Conservation (phyloP, 1,139 yeast genomes). For the Eremothecium gossypii region DNA sequence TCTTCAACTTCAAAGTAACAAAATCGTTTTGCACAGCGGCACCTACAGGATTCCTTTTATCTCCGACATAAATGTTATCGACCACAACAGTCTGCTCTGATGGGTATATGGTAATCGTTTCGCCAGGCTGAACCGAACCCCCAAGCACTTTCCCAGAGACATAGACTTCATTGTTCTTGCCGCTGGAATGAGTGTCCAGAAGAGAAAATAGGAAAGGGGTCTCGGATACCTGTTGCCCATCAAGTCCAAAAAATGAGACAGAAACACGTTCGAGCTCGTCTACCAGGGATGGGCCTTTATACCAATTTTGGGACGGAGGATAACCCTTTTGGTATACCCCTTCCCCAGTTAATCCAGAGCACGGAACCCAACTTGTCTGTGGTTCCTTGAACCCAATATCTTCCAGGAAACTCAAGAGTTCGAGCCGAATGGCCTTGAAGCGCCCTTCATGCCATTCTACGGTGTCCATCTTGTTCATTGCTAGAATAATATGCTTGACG, state of each 20-base stretch:
- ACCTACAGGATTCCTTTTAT: conserved; percentile 25
- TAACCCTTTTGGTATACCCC: conserved; percentile 49
- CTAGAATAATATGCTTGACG: conserved; percentile 63
- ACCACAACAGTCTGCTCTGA: conserved; percentile 37
- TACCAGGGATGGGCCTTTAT: conserved; percentile 56
- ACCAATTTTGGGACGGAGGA: conserved; percentile 41
- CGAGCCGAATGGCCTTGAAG: conserved; percentile 50
- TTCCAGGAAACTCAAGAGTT: conserved; percentile 51
- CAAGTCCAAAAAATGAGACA: conserved; percentile 22
- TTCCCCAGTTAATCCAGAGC: conserved; percentile 77
- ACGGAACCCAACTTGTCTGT: conserved; percentile 64
- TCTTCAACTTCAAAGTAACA: conserved; percentile 49
- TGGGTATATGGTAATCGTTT: conserved; percentile 57
- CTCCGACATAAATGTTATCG: conserved; percentile 33
- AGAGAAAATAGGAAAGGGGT: conserved; percentile 35
- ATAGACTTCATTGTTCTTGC: conserved; percentile 20
- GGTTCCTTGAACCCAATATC: conserved; percentile 49
- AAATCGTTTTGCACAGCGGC: conserved; percentile 66
- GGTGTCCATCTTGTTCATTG: conserved; percentile 82
- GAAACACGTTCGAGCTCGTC: conserved; percentile 41
- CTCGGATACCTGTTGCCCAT: conserved; percentile 24
- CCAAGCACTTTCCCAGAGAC: conserved; percentile 66
- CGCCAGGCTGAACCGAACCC: conserved; percentile 73
- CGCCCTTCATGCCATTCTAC: conserved; percentile 59
- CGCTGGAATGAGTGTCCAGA: conserved; percentile 30